A percentile compares a stretch with the other conserved stretches of the same genome.
phyloP scores from a whole-genome alignment of 2,329 filamentous ascomycete species.

The Sporothrix brasiliensis region DNA sequence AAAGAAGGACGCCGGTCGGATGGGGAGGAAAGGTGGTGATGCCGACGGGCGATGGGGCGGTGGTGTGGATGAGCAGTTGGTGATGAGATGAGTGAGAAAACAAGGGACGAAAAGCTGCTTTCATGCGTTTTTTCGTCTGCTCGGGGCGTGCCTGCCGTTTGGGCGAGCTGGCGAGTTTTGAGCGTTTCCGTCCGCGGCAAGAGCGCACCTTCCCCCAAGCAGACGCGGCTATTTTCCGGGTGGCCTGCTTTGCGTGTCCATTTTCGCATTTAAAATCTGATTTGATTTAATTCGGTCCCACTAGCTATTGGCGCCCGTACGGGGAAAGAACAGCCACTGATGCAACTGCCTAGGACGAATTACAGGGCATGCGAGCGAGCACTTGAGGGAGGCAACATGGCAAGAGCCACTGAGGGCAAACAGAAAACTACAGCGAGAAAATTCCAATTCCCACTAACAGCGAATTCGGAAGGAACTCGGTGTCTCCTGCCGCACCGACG shows the following conservation, averaged over 20 bases:
- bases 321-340: slow-evolving; percentile 10
- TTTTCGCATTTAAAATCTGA: slow-evolving; percentile 19
- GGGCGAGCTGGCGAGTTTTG: slow-evolving; percentile 19
- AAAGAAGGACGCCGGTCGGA: slow-evolving; percentile 3
- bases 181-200: slow-evolving; percentile 22
- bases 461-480: slow-evolving; percentile 21
- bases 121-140: slow-evolving; percentile 23
- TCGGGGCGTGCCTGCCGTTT: slow-evolving; percentile 26
- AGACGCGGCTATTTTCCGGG: slow-evolving; percentile 37
- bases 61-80: slow-evolving; percentile 6
- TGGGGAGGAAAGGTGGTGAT: neutral
- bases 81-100: slow-evolving; percentile 25
- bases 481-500: neutral
- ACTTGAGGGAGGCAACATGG: neutral
- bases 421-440: slow-evolving; percentile 6
- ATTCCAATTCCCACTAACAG: slow-evolving; percentile 19
- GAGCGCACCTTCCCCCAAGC: slow-evolving; percentile 13
- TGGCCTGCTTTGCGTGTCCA: slow-evolving; percentile 12
- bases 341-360: slow-evolving; percentile 10
- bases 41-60: slow-evolving; percentile 1
- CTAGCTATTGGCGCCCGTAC: neutral
- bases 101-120: slow-evolving; percentile 14
- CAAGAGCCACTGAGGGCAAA: neutral
- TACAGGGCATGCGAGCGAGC: slow-evolving; percentile 20
- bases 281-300: slow-evolving; percentile 27